Evolutionary conservation across 192 early-diverging fungal species (phyloP), one percentile per base, ranked within the genome.

Genomic region (Backusella australiensis): DNA sequence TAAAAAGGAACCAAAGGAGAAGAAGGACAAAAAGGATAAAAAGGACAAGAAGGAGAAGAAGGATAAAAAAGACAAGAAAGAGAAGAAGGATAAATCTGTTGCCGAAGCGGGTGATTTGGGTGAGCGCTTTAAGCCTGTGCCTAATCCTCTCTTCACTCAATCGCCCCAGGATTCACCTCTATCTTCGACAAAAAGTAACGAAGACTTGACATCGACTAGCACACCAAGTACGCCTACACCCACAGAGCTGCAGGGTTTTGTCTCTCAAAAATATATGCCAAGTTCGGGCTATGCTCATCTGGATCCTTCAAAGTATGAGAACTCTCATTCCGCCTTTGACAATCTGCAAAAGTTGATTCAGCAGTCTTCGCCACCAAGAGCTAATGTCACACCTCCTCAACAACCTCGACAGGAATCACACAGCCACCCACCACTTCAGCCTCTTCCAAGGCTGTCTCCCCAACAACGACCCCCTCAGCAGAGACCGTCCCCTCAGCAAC

Each of bases 11-110:
- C 41, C 41, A 49, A 49, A 71, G 14, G 44, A 71, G 0, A 71
- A 71, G 23, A 71, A 71, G 41, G 70, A 71, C 2, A 71, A 71
- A 29, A 49, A 71, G 42, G 70, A 71, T 6, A 71, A 71, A n/a
- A 71, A 71, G 26, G 67, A 68, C 17, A 71, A 71, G 26, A 46
- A 46, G 39, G 42, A 32, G 0, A 29, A 26, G 39, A 44, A 44
- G 21, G 41, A 44, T 12, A 29, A 29, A 17, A 44, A 32, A 32
- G 70, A 35, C 11, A 38, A 42, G 15, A 38, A 71, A 26, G 6
- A 26, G 17, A 29, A 44, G 4, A 71, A 71, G 12, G 21, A 49
- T 29, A 71, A 71, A 49, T 5, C 46, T 19, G 26, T 1, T 32
- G 17, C 41, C 41, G 70, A 71, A n/a, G 70, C 17, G 26, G 23